Evolutionary conservation across 495 filamentous ascomycete species (phyloP).

Genomic region (Clavariopsis aquatica): DNA sequence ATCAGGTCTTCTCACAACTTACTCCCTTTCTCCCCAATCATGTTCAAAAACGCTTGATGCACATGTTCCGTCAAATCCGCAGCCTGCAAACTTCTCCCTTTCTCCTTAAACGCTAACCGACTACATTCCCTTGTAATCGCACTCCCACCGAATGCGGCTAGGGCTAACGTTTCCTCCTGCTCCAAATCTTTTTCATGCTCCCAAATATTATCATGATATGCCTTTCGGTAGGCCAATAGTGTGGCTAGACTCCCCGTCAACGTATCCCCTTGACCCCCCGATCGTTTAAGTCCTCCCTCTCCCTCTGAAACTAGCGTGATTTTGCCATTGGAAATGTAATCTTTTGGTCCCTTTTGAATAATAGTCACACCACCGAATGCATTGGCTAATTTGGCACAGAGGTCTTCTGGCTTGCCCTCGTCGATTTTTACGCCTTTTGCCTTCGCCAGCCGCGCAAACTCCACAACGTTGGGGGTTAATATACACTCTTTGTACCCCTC

Average conservation of each 20-base stretch:
- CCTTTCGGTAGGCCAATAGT: slow-evolving; percentile 80
- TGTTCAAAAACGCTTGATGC: slow-evolving; percentile 72
- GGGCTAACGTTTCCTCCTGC: slow-evolving; percentile 65
- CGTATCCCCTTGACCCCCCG: slow-evolving; percentile 94
- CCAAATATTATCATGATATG: slow-evolving; percentile 84
- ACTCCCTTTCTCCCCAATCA: slow-evolving; percentile 62
- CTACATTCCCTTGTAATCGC: slow-evolving; percentile 90
- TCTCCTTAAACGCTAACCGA: slow-evolving; percentile 79
- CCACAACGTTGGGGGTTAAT: slow-evolving; percentile 90
- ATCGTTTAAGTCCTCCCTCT: slow-evolving; percentile 81
- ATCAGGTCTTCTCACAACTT: slow-evolving; percentile 37
- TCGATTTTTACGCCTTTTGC: slow-evolving; percentile 63
- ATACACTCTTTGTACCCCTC: slow-evolving; percentile 81
- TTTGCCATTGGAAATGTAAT: slow-evolving; percentile 82
- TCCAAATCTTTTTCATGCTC: slow-evolving; percentile 62
- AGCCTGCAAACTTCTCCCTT: slow-evolving; percentile 87
- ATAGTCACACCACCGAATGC: slow-evolving; percentile 87
- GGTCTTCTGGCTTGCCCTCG: slow-evolving; percentile 53
- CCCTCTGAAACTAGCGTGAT: slow-evolving; percentile 71
- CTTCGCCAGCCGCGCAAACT: slow-evolving; percentile 82
- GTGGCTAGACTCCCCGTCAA: slow-evolving; percentile 88
- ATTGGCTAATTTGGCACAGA: slow-evolving; percentile 71
- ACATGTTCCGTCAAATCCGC: slow-evolving; percentile 94
- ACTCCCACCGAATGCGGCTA: slow-evolving; percentile 85
- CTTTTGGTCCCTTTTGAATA: slow-evolving; percentile 83